Percentiles rank a stretch among this genome's conserved stretches.
Evolutionary conservation across 2,329 filamentous ascomycete genomes (phyloP).

Genomic region (Fonsecaea erecta): DNA sequence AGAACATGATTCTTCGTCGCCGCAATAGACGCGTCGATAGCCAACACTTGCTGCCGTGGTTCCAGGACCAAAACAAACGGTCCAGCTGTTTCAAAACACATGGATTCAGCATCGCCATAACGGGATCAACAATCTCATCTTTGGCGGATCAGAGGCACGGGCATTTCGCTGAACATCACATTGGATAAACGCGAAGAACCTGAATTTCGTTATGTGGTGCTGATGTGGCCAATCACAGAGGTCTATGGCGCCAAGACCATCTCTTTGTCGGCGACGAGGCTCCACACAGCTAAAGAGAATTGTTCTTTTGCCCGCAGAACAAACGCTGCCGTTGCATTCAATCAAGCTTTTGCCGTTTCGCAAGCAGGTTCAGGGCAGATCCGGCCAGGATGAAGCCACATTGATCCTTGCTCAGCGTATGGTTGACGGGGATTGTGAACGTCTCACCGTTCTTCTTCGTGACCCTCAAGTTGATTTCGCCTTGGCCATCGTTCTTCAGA

Average conservation of each 20-base stretch:
- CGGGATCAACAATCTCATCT: not conserved
- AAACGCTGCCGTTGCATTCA: constrained; percentile 17
- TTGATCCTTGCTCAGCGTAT: constrained; percentile 88
- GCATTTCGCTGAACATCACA: constrained; percentile 13
- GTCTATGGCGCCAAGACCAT: constrained; percentile 12
- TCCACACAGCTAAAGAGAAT: not conserved
- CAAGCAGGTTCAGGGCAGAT: constrained; percentile 88
- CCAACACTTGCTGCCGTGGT: not conserved
- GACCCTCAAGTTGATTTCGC: constrained; percentile 72
- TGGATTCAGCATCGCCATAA: not conserved
- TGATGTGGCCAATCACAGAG: constrained; percentile 14
- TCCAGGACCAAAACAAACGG: not conserved
- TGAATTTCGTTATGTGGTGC: constrained; percentile 21
- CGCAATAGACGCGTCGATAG: not conserved
- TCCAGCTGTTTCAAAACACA: constrained; percentile 5
- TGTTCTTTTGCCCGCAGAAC: constrained; percentile 3
- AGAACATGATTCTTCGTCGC: not conserved
- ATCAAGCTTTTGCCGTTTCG: constrained; percentile 48
- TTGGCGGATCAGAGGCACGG: constrained; percentile 1
- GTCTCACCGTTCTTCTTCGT: constrained; percentile 68
- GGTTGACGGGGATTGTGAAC: constrained; percentile 75
- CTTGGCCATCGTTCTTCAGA: constrained; percentile 75
- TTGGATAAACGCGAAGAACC: constrained; percentile 14
- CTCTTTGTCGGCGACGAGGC: not conserved
- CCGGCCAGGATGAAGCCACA: constrained; percentile 90